Percentiles rank a stretch among this genome's conserved stretches.
These are phyloP conservation scores for Melampsora abietis-canadensis DNA, from an alignment of 1,284 basidiomycete species.

Conservation along the genomic window DNA sequence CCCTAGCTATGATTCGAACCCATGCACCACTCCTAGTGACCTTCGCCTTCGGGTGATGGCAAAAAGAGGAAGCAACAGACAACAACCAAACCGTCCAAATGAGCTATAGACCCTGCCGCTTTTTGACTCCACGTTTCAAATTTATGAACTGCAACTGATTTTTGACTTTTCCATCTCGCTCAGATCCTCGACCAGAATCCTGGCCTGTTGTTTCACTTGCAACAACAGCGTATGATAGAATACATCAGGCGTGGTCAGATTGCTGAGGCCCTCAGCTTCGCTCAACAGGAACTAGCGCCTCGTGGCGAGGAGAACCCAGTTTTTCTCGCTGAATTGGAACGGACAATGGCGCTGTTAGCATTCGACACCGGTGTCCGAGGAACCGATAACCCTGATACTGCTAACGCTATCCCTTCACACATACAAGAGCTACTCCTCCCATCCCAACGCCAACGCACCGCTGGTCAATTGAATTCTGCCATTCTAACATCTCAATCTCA, in stretches of 20 bases:
- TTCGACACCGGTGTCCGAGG: slow-evolving; percentile 63
- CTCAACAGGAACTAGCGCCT: slow-evolving; percentile 86
- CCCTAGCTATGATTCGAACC: slow-evolving; percentile 25
- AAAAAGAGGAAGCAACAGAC: slow-evolving; percentile 43
- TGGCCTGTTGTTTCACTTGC: slow-evolving; percentile 81
- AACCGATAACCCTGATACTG: slow-evolving; percentile 62
- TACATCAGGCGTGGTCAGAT: slow-evolving; percentile 79
- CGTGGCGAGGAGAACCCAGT: slow-evolving; percentile 91
- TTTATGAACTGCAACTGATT: not conserved
- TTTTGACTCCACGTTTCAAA: no score
- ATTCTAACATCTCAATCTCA: slow-evolving; percentile 87
- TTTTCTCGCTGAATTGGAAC: slow-evolving; percentile 84
- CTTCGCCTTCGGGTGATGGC: not conserved
- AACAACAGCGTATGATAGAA: slow-evolving; percentile 92
- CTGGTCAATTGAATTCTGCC: slow-evolving; percentile 84
- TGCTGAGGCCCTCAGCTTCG: slow-evolving; percentile 78
- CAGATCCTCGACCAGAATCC: slow-evolving; percentile 94
- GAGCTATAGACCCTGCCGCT: not conserved
- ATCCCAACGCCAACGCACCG: slow-evolving; percentile 84
- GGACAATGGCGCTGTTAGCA: slow-evolving; percentile 90
- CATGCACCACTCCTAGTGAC: slow-evolving; percentile 37
- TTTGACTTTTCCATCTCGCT: not conserved
- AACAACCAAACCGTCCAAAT: slow-evolving; percentile 26
- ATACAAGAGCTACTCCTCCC: slow-evolving; percentile 65
- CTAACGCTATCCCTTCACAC: slow-evolving; percentile 51